Evolutionary conservation across 257 asterid genomes (phyloP), one percentile per base, ranked within the genome.

Genomic region (Jacaranda mimosifolia): DNA sequence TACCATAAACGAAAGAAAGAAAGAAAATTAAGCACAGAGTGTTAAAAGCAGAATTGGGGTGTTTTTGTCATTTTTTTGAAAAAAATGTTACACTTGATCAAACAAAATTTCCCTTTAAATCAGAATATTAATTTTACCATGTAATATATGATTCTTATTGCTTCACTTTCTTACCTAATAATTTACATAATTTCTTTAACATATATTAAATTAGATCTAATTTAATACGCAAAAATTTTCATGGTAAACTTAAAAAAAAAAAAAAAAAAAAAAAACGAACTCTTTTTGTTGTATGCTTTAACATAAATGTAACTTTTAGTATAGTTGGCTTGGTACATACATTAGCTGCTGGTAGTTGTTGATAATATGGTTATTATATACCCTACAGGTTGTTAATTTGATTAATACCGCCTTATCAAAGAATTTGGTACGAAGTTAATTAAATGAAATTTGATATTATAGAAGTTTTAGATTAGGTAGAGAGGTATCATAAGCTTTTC

Each of bases 401-500:
- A n/a, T n/a, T 10, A 13, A 36, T 63, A 6, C 48, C 13, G 2
- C 26, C 13, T 3, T 14, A n/a, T 63, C 10, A 39, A 39, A n/a
- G 49, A 64, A n/a, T 39, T 38, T 36, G 70, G 7, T 42, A 36
- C 18, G 43, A 66, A 40, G 7, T 9, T 11, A 11, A 35, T 60
- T 60, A 32, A 9, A 1, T 21, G 18, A 2, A 46, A 38, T 14
- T 36, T 63, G 46, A 14, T 11, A 63, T 9, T 0, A 18, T 5
- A 18, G 35, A 14, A 58, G 8, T 63, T 12, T 35, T 62, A 62
- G 1, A 68, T 67, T 14, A 66, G 32, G 32, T 26, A 2, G 32
- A 0, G 1, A 26, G 48, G 75, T 71, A 76, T 53, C 75, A 49
- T 43, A 43, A 15, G 45, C 43, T 63, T 63, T 84, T 53, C 85